A percentile compares a stretch with the other conserved stretches of the same genome.
phyloP scores from a whole-genome alignment of 1,139 yeast species.

The Yamadazyma jaroonii region DNA sequence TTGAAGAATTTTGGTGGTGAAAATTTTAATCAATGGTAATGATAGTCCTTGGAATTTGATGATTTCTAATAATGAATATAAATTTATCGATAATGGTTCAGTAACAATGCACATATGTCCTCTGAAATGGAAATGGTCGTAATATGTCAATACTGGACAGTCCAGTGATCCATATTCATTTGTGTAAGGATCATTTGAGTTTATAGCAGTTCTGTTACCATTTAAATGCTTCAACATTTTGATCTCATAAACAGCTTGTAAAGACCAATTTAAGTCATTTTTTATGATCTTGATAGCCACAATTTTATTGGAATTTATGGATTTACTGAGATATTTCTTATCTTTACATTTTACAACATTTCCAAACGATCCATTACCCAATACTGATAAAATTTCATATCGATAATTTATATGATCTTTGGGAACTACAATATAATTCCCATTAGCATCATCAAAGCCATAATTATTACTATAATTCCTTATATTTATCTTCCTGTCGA shows the following conservation, averaged over 20 bases:
- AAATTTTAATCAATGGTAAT: constrained; percentile 43
- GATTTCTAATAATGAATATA: constrained; percentile 64
- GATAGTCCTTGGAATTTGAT: constrained; percentile 62
- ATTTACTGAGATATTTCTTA: constrained; percentile 47
- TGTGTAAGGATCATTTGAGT: constrained; percentile 14
- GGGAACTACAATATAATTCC: constrained; percentile 54
- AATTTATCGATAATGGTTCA: constrained; percentile 65
- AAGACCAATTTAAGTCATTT: constrained; percentile 69
- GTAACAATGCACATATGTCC: constrained; percentile 83
- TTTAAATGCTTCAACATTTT: constrained; percentile 56
- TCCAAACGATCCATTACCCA: constrained; percentile 88
- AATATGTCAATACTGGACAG: constrained; percentile 51
- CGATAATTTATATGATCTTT: constrained; percentile 79
- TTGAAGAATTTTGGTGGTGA: constrained; percentile 54
- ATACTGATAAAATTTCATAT: constrained; percentile 54
- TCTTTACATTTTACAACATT: constrained; percentile 71
- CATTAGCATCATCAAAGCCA: constrained; percentile 71
- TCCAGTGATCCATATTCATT: constrained; percentile 14
- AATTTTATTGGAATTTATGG: constrained; percentile 17
- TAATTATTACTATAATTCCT: constrained; percentile 48
- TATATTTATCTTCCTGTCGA: constrained; percentile 34
- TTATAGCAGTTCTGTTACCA: constrained; percentile 13
- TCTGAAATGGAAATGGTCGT: constrained; percentile 74
- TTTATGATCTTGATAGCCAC: constrained; percentile 79
- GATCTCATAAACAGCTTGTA: constrained; percentile 79